Percentiles rank a stretch among this genome's conserved stretches.
Conservation (phyloP, 2,329 filamentous ascomycete genomes). For the Lithohypha guttulata region DNA sequence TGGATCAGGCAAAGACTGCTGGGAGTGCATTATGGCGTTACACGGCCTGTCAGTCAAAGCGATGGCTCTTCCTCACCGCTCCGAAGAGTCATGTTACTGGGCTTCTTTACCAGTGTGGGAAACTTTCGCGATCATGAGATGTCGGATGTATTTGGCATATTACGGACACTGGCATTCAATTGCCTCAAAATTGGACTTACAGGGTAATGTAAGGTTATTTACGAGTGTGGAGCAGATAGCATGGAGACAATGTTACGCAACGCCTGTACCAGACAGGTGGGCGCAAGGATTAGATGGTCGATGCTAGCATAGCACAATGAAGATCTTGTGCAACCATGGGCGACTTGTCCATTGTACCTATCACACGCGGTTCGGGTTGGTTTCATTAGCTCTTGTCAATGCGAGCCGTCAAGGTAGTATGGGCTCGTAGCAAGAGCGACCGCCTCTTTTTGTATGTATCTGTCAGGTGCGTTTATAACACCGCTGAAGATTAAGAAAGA, state of each 20-base stretch:
- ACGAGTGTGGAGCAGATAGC: not conserved
- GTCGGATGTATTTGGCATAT: constrained; percentile 10
- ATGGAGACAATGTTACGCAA: not conserved
- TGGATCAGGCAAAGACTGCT: too few species aligned
- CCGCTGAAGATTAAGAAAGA: too few species aligned
- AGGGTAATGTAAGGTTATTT: not conserved
- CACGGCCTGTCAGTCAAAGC: not conserved
- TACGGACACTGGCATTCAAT: constrained; percentile 3
- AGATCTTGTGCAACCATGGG: constrained; percentile 7
- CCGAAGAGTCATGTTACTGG: not conserved
- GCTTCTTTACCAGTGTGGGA: not conserved
- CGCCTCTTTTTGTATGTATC: too few species aligned
- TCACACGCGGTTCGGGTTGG: constrained; percentile 2
- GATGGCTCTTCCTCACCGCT: constrained; percentile 1
- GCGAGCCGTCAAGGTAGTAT: too few species aligned
- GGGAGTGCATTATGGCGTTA: too few species aligned
- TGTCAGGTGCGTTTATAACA: too few species aligned
- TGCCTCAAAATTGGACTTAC: not conserved
- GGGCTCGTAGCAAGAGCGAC: too few species aligned
- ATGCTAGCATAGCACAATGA: constrained; percentile 6
- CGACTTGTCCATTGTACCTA: constrained; percentile 7
- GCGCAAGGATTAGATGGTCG: not conserved
- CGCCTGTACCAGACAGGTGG: constrained; percentile 5
- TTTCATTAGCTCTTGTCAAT: not conserved
- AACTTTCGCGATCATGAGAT: not conserved